phyloP scores from a whole-genome alignment of 1,284 basidiomycete species.

The Lentinula novae-zelandiae region DNA sequence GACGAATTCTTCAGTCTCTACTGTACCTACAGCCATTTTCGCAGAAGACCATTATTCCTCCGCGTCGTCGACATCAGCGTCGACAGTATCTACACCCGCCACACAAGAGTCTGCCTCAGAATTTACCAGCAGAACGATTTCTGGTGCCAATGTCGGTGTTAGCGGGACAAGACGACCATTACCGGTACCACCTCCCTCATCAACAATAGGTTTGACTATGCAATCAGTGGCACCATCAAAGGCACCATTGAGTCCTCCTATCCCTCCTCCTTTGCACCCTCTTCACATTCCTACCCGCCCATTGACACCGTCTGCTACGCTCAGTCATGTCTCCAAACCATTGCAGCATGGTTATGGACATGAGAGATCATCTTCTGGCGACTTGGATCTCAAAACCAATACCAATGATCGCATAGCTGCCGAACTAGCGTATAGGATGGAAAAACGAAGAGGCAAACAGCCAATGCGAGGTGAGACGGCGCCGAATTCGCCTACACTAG shows the following conservation, averaged over 20 bases:
- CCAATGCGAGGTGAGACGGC: not conserved
- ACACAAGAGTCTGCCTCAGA: conserved; percentile 6
- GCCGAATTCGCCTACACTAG: not conserved
- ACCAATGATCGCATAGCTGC: not conserved
- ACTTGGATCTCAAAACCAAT: not conserved
- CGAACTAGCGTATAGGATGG: not conserved
- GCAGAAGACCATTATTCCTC: conserved; percentile 5
- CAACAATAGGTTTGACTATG: not conserved
- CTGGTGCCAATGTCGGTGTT: not conserved
- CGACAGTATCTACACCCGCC: conserved; percentile 10
- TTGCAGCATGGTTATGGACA: not conserved
- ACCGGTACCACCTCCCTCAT: conserved; percentile 4
- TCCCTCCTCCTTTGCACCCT: not conserved
- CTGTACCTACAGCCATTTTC: conserved; percentile 2
- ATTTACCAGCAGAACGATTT: not conserved
- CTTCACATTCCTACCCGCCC: not conserved
- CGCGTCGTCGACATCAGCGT: not conserved
- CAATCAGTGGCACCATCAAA: not conserved
- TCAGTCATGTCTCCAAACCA: not conserved
- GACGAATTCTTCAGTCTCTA: conserved; percentile 1
- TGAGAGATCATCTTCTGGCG: not conserved
- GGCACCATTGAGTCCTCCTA: not conserved
- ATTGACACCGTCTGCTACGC: not conserved
- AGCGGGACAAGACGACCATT: not conserved
- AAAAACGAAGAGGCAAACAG: conserved; percentile 5